phyloP scores from a whole-genome alignment of 73 alveolate species.

The Blepharisma japonicum region DNA sequence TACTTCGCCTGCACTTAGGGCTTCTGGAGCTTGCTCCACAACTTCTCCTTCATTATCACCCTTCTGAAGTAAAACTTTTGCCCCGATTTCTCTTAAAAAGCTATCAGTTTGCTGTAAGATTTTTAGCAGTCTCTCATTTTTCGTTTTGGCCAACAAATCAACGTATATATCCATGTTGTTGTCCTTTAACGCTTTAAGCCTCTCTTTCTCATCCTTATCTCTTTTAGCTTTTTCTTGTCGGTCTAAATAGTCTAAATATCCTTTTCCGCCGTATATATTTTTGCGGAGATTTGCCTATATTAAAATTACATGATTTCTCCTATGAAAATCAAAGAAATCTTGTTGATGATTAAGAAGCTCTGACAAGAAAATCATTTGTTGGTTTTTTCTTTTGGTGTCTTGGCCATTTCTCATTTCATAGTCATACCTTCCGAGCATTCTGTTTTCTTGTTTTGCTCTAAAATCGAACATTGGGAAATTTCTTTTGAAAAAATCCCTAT shows the following conservation, averaged over 20 bases:
- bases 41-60: slow-evolving; percentile 48
- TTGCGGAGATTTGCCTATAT: slow-evolving; percentile 56
- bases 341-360: slow-evolving; percentile 79
- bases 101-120: slow-evolving; percentile 93
- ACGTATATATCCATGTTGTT: slow-evolving; percentile 91
- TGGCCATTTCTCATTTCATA: slow-evolving; percentile 31
- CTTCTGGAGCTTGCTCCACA: neutral
- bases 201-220: slow-evolving; percentile 55
- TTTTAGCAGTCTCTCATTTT: slow-evolving; percentile 90
- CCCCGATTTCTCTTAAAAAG: slow-evolving; percentile 91
- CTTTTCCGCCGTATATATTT: slow-evolving; percentile 76
- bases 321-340: slow-evolving; percentile 84
- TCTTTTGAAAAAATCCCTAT: slow-evolving; percentile 9
- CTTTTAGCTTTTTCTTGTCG: slow-evolving; percentile 69
- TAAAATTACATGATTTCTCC: slow-evolving; percentile 65
- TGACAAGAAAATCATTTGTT: slow-evolving; percentile 86
- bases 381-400: slow-evolving; percentile 27
- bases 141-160: slow-evolving; percentile 77
- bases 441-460: slow-evolving; percentile 14
- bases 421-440: slow-evolving; percentile 10
- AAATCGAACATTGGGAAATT: neutral
- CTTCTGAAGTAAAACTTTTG: slow-evolving; percentile 88
- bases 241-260: slow-evolving; percentile 79
- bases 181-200: slow-evolving; percentile 75
- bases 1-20: too few relatives aligned